Evolutionary conservation across 2,329 filamentous ascomycete genomes (phyloP).

Genomic region (Penicillium freii): DNA sequence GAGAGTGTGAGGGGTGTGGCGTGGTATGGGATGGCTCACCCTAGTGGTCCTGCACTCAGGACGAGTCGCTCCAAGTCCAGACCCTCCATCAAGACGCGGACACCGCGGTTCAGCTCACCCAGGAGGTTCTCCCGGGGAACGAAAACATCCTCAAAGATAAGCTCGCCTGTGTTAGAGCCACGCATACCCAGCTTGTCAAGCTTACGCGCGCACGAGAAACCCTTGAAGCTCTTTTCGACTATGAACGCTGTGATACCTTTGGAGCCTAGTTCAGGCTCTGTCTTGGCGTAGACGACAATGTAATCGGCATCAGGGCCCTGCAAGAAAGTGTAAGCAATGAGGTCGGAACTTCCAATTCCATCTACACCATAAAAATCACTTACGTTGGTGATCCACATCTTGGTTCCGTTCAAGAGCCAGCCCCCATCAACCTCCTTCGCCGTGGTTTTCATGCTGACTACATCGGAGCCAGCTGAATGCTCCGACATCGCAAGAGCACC

Average conservation of each 20-base stretch:
- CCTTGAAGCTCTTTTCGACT: slow-evolving; percentile 65
- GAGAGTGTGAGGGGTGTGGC: not conserved
- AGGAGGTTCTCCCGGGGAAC: slow-evolving; percentile 80
- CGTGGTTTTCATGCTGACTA: slow-evolving; percentile 90
- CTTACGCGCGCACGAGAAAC: slow-evolving; percentile 85
- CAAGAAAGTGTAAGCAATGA: slow-evolving; percentile 1
- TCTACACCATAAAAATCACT: slow-evolving; percentile 12
- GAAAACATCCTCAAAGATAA: slow-evolving; percentile 87
- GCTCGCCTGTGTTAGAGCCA: slow-evolving; percentile 91
- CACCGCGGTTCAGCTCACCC: slow-evolving; percentile 75
- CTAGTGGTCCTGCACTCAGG: slow-evolving; percentile 83
- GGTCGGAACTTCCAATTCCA: not conserved
- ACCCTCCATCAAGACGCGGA: slow-evolving; percentile 91
- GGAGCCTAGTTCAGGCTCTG: slow-evolving; percentile 71
- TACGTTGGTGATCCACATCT: slow-evolving; percentile 99
- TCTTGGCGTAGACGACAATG: slow-evolving; percentile 97
- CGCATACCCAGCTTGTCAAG: slow-evolving; percentile 98
- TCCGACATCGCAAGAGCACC: slow-evolving; percentile 95
- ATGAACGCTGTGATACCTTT: slow-evolving; percentile 96
- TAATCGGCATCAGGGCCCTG: slow-evolving; percentile 82
- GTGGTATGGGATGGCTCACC: slow-evolving; percentile 42
- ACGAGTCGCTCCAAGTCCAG: slow-evolving; percentile 92
- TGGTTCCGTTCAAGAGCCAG: slow-evolving; percentile 80
- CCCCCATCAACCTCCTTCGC: slow-evolving; percentile 80
- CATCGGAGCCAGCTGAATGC: slow-evolving; percentile 84